phyloP scores from a whole-genome alignment of 306 rosid genomes.

The Vachellia pachyceras region DNA sequence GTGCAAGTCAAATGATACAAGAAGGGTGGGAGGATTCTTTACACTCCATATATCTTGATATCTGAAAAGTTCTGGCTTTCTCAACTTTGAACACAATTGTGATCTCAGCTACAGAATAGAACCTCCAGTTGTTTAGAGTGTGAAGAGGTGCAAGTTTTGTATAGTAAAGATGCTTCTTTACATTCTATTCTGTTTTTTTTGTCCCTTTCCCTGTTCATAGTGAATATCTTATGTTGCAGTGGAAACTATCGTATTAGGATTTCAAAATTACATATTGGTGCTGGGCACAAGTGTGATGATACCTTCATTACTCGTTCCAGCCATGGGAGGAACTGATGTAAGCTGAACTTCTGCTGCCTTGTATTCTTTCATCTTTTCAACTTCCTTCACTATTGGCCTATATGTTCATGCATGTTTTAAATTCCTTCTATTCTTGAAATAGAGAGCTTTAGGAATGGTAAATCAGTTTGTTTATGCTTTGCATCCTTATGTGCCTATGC shows the following conservation, averaged over 20 bases:
- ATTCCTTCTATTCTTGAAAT: no score
- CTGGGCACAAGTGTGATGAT: conserved; percentile 96
- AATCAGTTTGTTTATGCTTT: no score
- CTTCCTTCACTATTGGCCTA: no score
- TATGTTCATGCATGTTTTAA: no score
- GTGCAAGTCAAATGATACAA: neutral
- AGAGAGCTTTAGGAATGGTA: no score
- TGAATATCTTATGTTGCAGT: conserved; percentile 59
- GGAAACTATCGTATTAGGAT: conserved; percentile 83
- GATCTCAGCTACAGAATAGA: neutral
- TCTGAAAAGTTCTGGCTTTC: conserved; percentile 1
- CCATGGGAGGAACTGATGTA: conserved; percentile 96
- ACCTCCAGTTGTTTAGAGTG: neutral
- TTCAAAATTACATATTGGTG: conserved; percentile 96
- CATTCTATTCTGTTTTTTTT: conserved; percentile 8
- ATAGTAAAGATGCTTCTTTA: neutral
- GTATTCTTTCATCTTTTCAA: no score
- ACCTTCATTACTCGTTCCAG: conserved; percentile 81
- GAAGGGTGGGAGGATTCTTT: neutral
- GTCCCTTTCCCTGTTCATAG: conserved; percentile 11
- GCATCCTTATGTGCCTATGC: no score
- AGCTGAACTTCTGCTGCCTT: conserved; percentile 35
- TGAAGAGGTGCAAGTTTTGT: neutral
- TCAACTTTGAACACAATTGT: conserved; percentile 1
- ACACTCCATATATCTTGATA: neutral